Evolutionary conservation across 805 yeast species (phyloP).

Genomic region (Ogataea polymorpha): DNA sequence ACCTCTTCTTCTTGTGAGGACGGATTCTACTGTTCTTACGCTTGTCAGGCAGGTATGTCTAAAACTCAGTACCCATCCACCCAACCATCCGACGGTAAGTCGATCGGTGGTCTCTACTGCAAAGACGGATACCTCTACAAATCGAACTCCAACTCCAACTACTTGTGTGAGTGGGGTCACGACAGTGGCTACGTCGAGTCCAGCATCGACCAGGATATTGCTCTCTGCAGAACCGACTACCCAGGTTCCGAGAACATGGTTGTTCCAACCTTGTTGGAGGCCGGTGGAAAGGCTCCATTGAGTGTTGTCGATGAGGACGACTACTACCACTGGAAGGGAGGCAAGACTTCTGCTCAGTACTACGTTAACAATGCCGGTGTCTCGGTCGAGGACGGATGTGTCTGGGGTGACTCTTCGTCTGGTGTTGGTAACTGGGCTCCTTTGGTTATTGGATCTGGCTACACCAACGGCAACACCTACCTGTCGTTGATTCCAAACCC

Average conservation of each 20-base stretch:
- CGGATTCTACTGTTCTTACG: constrained; percentile 94
- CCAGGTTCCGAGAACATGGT: constrained; percentile 99
- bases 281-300: constrained; percentile 63
- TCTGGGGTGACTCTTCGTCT: constrained; percentile 82
- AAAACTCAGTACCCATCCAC: constrained; percentile 94
- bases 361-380: constrained; percentile 97
- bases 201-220: constrained; percentile 62
- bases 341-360: constrained; percentile 88
- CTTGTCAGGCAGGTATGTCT: constrained; percentile 98
- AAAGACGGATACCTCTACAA: constrained; percentile 80
- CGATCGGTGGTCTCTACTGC: constrained; percentile 92
- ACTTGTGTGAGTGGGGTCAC: constrained; percentile 87
- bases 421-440: constrained; percentile 99
- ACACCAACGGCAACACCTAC: constrained; percentile 68
- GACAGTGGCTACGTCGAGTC: constrained; percentile 66
- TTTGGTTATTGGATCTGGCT: constrained; percentile 89
- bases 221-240: constrained; percentile 97
- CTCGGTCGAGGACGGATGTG: constrained; percentile 83
- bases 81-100: constrained; percentile 87
- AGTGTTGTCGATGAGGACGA: constrained; percentile 75
- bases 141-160: constrained; percentile 60
- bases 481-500: constrained; percentile 94
- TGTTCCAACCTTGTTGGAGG: constrained; percentile 78
- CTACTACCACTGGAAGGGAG: constrained; percentile 82
- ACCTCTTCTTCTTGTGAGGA: constrained; percentile 75